phyloP scores from a whole-genome alignment of 306 rosid genomes.

The Pterocarpus macrocarpus region DNA sequence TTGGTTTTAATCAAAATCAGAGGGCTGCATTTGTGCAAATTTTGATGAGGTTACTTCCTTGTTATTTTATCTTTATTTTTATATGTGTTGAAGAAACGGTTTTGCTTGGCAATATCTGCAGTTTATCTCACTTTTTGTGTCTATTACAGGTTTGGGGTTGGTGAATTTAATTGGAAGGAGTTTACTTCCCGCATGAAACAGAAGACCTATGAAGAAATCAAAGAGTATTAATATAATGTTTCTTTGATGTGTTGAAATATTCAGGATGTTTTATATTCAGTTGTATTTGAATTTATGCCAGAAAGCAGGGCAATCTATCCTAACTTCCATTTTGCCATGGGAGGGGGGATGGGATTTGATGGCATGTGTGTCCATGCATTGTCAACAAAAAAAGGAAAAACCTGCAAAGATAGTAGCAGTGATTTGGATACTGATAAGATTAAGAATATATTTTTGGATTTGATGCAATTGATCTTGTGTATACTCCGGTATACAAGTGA shows the following conservation, averaged over 20 bases:
- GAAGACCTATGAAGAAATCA: slow-evolving; percentile 90
- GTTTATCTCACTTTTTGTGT: slow-evolving; percentile 49
- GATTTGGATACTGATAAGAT: slow-evolving; percentile 2
- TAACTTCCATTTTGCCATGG: neutral
- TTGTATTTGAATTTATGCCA: too few species aligned
- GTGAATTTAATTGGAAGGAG: slow-evolving; percentile 95
- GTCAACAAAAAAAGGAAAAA: slow-evolving; percentile 23
- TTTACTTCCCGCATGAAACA: slow-evolving; percentile 88
- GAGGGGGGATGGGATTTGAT: slow-evolving; percentile 28
- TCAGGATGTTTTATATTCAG: slow-evolving; percentile 11
- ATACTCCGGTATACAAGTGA: neutral
- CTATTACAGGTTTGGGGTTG: slow-evolving; percentile 89
- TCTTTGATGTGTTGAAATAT: slow-evolving; percentile 37
- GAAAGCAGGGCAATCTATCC: too few species aligned
- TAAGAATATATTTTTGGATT: slow-evolving; percentile 16
- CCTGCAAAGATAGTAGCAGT: neutral
- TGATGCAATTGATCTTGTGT: slow-evolving; percentile 18
- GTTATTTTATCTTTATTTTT: slow-evolving; percentile 4
- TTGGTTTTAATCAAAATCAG: slow-evolving; percentile 97
- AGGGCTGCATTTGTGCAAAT: slow-evolving; percentile 95
- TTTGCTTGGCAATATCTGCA: slow-evolving; percentile 42
- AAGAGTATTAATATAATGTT: slow-evolving; percentile 64
- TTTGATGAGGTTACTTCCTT: slow-evolving; percentile 90
- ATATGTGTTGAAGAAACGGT: slow-evolving; percentile 36
- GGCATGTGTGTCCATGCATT: slow-evolving; percentile 18